Base-by-base conservation (phyloP, 306 rosid species). In the Glycine soja region DNA sequence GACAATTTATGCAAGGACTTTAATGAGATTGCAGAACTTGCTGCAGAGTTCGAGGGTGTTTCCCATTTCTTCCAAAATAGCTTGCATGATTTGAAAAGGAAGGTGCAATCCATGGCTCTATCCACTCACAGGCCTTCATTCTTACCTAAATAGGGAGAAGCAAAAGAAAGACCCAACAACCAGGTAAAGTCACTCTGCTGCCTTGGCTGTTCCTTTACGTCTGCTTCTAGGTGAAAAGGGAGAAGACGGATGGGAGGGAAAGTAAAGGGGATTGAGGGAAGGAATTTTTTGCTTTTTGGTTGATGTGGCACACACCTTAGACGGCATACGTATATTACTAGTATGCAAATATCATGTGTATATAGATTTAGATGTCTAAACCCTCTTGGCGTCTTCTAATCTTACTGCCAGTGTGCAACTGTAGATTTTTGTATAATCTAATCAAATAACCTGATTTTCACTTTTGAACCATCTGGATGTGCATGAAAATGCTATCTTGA, bases 1-100 rank as follows among this genome's bases (percentile, higher is more conserved):
- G 68, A 62, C 68, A 62, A 32, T 32, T 62, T 62, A 12, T 62
- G 68, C 45, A 32, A 61, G 15, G n/a, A 62, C 68, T 62, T 62
- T 32, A 12, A 62, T 62, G 68, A 11, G 43, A 13, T 62, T 32
- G 68, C 68, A 30, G 45, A 62, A 62, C 10, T 62, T 62, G 68
- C 68, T 32, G 45, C 68, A 30, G 68, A 32, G 68, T 62, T 62
- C 1, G 45, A 62, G 68, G 45, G 12, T 62, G 68, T 62, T 62
- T 6, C 68, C 45, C 14, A 62, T 12, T 62, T 62, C 68, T 18
- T 62, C 16, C 43, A 62, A 32, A 32, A 32, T 62, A 62, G 45
- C 68, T 32, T 62, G 45, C 14, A 6, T 62, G 45, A 62, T 30
- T 34, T 62, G 68, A 62, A 62, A 62, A 11, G 18, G 68, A 32